A percentile compares a stretch with the other conserved stretches of the same genome.
These are phyloP conservation scores for Cymbidium sinense DNA, from an alignment of 106 monocot species.

Conservation along the genomic window DNA sequence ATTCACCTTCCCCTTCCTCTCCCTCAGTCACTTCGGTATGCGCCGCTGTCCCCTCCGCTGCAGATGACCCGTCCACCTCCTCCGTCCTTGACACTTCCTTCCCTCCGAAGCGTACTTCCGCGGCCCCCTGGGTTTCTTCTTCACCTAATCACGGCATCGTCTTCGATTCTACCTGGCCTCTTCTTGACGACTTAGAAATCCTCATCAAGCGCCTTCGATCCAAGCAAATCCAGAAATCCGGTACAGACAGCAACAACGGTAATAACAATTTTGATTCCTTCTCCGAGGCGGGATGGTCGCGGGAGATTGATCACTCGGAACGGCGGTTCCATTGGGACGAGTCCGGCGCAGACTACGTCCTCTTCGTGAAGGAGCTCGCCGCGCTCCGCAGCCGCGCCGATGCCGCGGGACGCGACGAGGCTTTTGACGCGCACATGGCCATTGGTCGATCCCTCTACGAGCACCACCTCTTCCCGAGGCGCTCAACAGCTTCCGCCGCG, in stretches of 20 bases:
- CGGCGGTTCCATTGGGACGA: slow-evolving; percentile 52
- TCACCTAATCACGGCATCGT: slow-evolving; percentile 61
- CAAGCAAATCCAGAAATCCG: slow-evolving; percentile 53
- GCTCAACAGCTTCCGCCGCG: slow-evolving; percentile 65
- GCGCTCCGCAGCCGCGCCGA: slow-evolving; percentile 66
- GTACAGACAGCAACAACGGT: slow-evolving; percentile 31
- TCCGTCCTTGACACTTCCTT: not conserved
- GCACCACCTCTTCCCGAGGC: slow-evolving; percentile 67
- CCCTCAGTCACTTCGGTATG: slow-evolving; percentile 8
- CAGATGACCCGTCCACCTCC: slow-evolving; percentile 8
- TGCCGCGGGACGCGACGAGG: slow-evolving; percentile 55
- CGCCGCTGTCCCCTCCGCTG: not conserved
- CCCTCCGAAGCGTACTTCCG: slow-evolving; percentile 10
- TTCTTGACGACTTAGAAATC: slow-evolving; percentile 77
- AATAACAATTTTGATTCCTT: slow-evolving; percentile 74
- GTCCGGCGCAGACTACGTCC: slow-evolving; percentile 43
- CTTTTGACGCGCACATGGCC: slow-evolving; percentile 90
- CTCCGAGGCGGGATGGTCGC: slow-evolving; percentile 91
- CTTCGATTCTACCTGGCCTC: slow-evolving; percentile 57
- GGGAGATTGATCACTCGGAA: slow-evolving; percentile 52
- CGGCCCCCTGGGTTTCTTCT: slow-evolving; percentile 33
- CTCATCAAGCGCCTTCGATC: slow-evolving; percentile 58
- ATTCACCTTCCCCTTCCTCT: slow-evolving; percentile 8
- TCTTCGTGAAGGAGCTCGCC: slow-evolving; percentile 60
- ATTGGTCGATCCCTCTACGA: slow-evolving; percentile 76